These are phyloP conservation scores for Curvularia sp. DNA, from an alignment of 2,329 filamentous ascomycete genomes.

Conservation along the genomic window DNA sequence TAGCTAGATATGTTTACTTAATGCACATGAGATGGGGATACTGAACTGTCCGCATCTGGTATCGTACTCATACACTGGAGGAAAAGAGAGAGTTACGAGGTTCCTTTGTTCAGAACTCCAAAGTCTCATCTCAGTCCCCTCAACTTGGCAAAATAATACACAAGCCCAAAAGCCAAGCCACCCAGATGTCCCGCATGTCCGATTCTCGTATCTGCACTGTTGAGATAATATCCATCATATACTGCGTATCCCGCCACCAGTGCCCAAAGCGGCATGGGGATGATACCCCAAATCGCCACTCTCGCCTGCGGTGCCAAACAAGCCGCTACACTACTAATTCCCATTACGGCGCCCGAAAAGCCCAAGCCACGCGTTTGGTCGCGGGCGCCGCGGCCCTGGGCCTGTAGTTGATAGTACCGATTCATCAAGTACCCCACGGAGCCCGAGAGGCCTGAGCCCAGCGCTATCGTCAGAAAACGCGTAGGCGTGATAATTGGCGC, in stretches of 20 bases:
- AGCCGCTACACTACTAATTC: slow-evolving; percentile 50
- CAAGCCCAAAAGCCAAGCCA: slow-evolving; percentile 50
- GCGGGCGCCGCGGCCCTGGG: slow-evolving; percentile 2
- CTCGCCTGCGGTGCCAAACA: slow-evolving; percentile 46
- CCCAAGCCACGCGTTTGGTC: slow-evolving; percentile 27
- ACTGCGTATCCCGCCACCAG: slow-evolving; percentile 47
- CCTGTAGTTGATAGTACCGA: slow-evolving; percentile 15
- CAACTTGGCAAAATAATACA: slow-evolving; percentile 38
- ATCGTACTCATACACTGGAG: neutral
- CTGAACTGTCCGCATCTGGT: neutral
- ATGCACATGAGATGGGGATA: neutral
- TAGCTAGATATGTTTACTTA: neutral
- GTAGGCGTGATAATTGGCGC: slow-evolving; percentile 40
- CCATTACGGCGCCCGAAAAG: slow-evolving; percentile 54
- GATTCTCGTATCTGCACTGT: slow-evolving; percentile 33
- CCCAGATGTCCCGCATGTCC: slow-evolving; percentile 57
- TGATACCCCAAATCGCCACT: slow-evolving; percentile 48
- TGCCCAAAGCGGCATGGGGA: slow-evolving; percentile 52
- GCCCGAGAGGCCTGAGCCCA: slow-evolving; percentile 43
- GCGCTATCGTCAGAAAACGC: slow-evolving; percentile 34
- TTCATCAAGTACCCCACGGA: slow-evolving; percentile 25
- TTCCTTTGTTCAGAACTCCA: neutral
- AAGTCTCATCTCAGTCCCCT: slow-evolving; percentile 26
- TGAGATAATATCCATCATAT: slow-evolving; percentile 51
- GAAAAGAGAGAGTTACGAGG: neutral